phyloP scores from a whole-genome alignment of 2,329 filamentous ascomycete species.

The Cryoendolithus antarcticus region DNA sequence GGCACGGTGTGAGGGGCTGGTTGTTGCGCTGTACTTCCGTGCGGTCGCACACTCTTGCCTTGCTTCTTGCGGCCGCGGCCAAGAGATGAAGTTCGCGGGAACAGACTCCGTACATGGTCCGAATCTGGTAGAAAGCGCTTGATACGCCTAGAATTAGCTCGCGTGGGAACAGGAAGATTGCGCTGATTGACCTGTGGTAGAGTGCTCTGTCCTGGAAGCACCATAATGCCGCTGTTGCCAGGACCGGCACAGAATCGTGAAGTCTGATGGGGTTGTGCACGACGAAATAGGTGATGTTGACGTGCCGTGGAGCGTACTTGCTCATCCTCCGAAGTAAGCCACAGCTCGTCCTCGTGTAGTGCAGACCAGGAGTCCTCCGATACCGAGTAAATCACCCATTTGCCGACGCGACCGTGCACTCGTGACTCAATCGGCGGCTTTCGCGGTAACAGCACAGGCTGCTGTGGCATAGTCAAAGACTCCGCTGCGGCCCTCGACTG shows the following conservation, averaged over 20 bases:
- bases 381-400: constrained; percentile 14
- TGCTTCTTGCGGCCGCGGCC: background rate
- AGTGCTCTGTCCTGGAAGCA: too few relatives aligned
- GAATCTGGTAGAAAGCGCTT: constrained; percentile 11
- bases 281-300: constrained; percentile 3
- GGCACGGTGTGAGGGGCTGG: too few relatives aligned
- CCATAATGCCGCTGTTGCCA: too few relatives aligned
- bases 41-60: too few relatives aligned
- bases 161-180: too few relatives aligned
- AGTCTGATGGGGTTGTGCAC: constrained; percentile 12
- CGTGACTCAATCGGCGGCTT: too few relatives aligned
- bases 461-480: too few relatives aligned
- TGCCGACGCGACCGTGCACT: background rate
- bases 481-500: too few relatives aligned
- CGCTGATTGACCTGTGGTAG: too few relatives aligned
- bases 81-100: constrained; percentile 16
- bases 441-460: too few relatives aligned
- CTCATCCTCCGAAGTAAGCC: constrained; percentile 19
- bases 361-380: constrained; percentile 5
- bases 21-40: too few relatives aligned
- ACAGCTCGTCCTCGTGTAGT: constrained; percentile 17
- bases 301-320: constrained; percentile 1
- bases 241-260: constrained; percentile 7
- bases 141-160: too few relatives aligned
- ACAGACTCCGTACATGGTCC: constrained; percentile 15